Conservation (phyloP, 2,329 filamentous ascomycete genomes). For the Apiospora phragmitis region DNA sequence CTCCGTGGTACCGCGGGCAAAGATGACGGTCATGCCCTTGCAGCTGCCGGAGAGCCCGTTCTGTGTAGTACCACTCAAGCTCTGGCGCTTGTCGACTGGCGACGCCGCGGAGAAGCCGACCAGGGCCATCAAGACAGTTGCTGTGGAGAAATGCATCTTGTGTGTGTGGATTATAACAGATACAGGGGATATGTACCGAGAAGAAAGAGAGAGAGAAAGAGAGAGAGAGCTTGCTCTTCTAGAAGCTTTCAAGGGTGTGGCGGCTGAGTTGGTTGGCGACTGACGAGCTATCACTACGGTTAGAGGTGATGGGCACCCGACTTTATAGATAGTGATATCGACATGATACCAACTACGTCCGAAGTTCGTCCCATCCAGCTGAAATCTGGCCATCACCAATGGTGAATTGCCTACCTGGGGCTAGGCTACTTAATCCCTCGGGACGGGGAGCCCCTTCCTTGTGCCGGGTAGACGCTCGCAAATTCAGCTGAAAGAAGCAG, state of each 20-base stretch:
- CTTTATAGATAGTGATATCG: not conserved
- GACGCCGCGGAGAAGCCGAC: not conserved
- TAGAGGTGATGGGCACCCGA: not conserved
- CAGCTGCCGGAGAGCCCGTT: constrained; percentile 28
- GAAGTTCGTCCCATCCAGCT: not conserved
- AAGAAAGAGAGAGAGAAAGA: no score
- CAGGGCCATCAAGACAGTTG: constrained; percentile 10
- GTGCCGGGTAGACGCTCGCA: not conserved
- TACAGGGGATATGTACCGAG: not conserved
- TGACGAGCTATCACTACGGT: not conserved
- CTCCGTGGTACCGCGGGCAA: constrained; percentile 57
- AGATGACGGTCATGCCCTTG: constrained; percentile 52
- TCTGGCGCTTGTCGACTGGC: constrained; percentile 13
- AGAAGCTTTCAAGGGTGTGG: not conserved
- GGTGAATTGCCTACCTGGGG: not conserved
- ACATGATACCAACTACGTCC: not conserved
- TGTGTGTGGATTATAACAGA: not conserved
- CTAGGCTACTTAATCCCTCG: not conserved
- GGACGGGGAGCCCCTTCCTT: not conserved
- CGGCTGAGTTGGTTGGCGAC: not conserved
- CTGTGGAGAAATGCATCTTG: constrained; percentile 5
- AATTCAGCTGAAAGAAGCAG: not conserved
- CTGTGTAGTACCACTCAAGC: constrained; percentile 9
- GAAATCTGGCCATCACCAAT: not conserved
- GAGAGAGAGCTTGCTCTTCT: not conserved